phyloP scores from a whole-genome alignment of 2,329 filamentous ascomycete genomes.

The Cyanodermella asteris region DNA sequence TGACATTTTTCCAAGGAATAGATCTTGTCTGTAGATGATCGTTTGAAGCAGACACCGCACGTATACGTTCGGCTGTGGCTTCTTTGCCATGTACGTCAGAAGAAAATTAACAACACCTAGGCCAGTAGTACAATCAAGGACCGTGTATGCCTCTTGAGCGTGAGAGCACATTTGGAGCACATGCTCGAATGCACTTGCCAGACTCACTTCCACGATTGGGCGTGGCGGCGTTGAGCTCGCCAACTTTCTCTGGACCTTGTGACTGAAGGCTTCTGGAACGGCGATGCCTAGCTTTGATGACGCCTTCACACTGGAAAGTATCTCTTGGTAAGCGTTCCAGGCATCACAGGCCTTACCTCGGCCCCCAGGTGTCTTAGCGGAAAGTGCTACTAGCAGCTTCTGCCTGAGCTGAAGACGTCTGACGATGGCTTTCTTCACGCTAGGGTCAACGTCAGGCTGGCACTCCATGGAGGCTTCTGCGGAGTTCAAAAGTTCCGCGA shows the following conservation, averaged over 20 bases:
- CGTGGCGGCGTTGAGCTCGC: slow-evolving; percentile 86
- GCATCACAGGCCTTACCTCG: no score
- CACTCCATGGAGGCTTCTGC: slow-evolving; percentile 30
- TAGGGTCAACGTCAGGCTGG: slow-evolving; percentile 12
- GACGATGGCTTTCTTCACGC: slow-evolving; percentile 33
- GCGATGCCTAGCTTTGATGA: slow-evolving; percentile 40
- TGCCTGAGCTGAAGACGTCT: slow-evolving; percentile 21
- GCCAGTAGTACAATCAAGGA: slow-evolving; percentile 49
- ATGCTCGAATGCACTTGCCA: slow-evolving; percentile 48
- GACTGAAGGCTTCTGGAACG: slow-evolving; percentile 64
- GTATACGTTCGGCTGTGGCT: slow-evolving; percentile 64
- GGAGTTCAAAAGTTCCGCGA: slow-evolving; percentile 31
- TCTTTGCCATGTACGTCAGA: slow-evolving; percentile 51
- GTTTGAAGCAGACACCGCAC: slow-evolving; percentile 60
- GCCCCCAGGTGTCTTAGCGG: no score
- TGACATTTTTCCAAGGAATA: slow-evolving; percentile 43
- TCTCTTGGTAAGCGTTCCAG: slow-evolving; percentile 5
- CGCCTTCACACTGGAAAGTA: slow-evolving; percentile 22
- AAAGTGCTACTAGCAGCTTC: slow-evolving; percentile 4
- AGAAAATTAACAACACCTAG: slow-evolving; percentile 42
- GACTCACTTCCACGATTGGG: slow-evolving; percentile 59
- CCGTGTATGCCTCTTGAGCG: slow-evolving; percentile 42
- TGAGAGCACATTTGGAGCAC: slow-evolving; percentile 52
- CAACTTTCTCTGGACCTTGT: slow-evolving; percentile 72
- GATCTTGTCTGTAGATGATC: slow-evolving; percentile 51